phyloP scores from a whole-genome alignment of 2,329 filamentous ascomycete genomes.

The Diaporthe velutina region DNA sequence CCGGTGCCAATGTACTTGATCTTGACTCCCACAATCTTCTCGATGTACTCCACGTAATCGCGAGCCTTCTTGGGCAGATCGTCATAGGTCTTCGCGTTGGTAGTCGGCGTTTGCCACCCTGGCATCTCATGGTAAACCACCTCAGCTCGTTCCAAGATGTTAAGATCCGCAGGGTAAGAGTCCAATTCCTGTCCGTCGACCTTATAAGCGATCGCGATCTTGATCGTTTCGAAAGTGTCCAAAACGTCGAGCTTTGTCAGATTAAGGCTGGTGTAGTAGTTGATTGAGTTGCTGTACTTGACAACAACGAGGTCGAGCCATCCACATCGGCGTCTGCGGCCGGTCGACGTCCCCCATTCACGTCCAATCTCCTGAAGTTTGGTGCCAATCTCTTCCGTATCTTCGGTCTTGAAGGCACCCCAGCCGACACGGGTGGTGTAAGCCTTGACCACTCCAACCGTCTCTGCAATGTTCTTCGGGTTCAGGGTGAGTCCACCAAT shows the following conservation, averaged over 20 bases:
- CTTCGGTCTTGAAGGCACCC: constrained; percentile 74
- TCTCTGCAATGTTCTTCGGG: constrained; percentile 65
- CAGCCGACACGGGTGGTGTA: constrained; percentile 66
- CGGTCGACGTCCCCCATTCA: constrained; percentile 58
- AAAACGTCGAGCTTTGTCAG: constrained; percentile 74
- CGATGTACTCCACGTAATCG: constrained; percentile 71
- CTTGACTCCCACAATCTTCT: constrained; percentile 72
- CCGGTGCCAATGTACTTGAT: constrained; percentile 77
- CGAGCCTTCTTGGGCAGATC: constrained; percentile 71
- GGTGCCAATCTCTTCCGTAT: constrained; percentile 49
- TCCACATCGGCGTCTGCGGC: constrained; percentile 69
- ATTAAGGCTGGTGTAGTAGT: constrained; percentile 75
- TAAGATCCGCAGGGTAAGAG: constrained; percentile 76
- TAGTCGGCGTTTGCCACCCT: constrained; percentile 77
- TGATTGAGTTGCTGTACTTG: constrained; percentile 69
- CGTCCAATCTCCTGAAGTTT: constrained; percentile 55
- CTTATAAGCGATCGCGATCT: constrained; percentile 80
- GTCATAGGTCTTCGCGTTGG: constrained; percentile 68
- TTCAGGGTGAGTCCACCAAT: constrained; percentile 69
- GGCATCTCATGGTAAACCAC: constrained; percentile 77
- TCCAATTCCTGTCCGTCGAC: constrained; percentile 61
- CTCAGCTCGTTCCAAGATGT: constrained; percentile 68
- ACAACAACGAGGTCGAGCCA: constrained; percentile 72
- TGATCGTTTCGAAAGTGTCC: constrained; percentile 80
- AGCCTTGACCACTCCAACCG: constrained; percentile 75